Evolutionary conservation across 306 rosid species (phyloP), one percentile per base, ranked within the genome.

Genomic region (Cyclanthera cordifolia): DNA sequence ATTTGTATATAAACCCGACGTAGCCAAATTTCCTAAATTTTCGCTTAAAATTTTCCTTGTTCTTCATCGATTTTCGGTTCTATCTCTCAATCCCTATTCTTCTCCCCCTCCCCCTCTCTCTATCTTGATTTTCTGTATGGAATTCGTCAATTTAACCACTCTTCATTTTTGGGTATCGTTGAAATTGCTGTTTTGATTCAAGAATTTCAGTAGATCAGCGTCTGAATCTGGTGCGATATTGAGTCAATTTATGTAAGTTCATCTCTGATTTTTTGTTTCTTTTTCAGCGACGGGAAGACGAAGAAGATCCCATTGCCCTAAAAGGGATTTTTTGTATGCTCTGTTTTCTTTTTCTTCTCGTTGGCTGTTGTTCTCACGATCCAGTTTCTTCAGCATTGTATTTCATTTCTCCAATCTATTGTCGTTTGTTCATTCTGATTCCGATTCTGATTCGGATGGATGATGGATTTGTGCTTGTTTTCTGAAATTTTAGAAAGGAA

Each of bases 111-210:
- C n/a, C n/a, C n/a, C n/a, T n/a, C n/a, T n/a, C n/a, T n/a, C n/a
- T n/a, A n/a, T n/a, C n/a, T n/a, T n/a, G n/a, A n/a, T n/a, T 0
- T 32, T 66, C 14, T 37, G 24, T 17, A 53, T 19, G 67, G 67
- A 71, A 39, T 51, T 56, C 7, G 74, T 74, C 79, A 58, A 74
- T 75, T 49, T 45, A 37, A 30, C 47, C 27, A 17, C 57, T 43
- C 74, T 60, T 39, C 53, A 25, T 76, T 46, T 17, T 43, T 57
- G 68, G 72, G 82, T 50, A 3, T 66, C 52, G 51, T 55, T 48
- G 60, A 78, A 73, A 73, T 73, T 69, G 49, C 43, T 41, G 39
- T 50, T 55, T 60, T 58, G 61, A 63, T 28, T 52, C 25, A 60
- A 12, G 43, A 11, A 23, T 64, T 23, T 41, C 51, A 64, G 34